These are phyloP conservation scores for Phytopythium helicoides DNA, from an alignment of 352 stramenopile species.

Conservation along the genomic window DNA sequence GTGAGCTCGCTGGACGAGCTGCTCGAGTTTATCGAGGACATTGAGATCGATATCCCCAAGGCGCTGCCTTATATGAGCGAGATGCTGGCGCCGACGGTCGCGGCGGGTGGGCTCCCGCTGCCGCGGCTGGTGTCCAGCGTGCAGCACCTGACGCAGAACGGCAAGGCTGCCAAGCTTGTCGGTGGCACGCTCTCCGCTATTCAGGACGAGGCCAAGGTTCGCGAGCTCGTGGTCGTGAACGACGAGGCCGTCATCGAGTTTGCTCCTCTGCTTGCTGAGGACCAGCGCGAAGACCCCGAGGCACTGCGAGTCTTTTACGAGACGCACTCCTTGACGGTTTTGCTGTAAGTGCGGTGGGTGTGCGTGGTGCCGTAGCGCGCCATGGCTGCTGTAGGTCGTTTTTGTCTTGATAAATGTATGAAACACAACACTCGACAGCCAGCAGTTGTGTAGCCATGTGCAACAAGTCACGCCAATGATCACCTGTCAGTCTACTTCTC, in stretches of 20 bases:
- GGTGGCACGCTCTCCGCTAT: constrained; percentile 41
- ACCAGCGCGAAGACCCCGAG: constrained; percentile 28
- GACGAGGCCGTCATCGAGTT: constrained; percentile 24
- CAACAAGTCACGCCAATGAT: too few relatives aligned
- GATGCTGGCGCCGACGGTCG: constrained; percentile 67
- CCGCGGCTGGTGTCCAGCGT: constrained; percentile 40
- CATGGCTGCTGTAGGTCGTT: constrained; percentile 4
- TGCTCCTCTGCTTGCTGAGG: constrained; percentile 36
- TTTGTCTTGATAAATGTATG: constrained; percentile 4
- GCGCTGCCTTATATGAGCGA: constrained; percentile 65
- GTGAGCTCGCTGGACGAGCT: constrained; percentile 43
- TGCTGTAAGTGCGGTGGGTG: constrained; percentile 23
- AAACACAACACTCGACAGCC: too few relatives aligned
- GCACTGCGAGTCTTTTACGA: constrained; percentile 37
- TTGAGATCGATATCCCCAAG: constrained; percentile 81
- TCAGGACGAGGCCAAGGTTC: constrained; percentile 38
- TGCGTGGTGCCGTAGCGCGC: not conserved
- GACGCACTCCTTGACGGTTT: constrained; percentile 38
- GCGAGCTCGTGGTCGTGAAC: constrained; percentile 26
- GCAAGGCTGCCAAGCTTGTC: constrained; percentile 66
- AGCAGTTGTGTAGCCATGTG: too few relatives aligned
- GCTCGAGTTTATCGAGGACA: constrained; percentile 74
- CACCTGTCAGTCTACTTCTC: too few relatives aligned
- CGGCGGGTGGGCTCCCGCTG: constrained; percentile 35
- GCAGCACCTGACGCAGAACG: constrained; percentile 48